A percentile compares a stretch with the other conserved stretches of the same genome.
phyloP scores from a whole-genome alignment of 73 alveolate genomes.

The Breviolum minutum region DNA sequence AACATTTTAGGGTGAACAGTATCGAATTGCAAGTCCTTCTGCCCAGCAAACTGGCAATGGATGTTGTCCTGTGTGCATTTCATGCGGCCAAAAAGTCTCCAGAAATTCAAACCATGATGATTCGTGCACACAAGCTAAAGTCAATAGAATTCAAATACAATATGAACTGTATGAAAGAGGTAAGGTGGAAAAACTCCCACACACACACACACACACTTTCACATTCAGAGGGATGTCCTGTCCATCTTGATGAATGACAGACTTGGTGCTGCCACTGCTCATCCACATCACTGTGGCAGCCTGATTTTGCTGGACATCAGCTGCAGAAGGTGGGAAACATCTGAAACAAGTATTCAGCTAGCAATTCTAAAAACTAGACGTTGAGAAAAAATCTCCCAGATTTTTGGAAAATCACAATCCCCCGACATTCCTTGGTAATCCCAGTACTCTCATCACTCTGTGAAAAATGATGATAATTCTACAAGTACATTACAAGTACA shows the following conservation, averaged over 20 bases:
- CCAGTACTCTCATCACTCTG: no score
- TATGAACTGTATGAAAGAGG: no score
- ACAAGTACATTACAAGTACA: neutral
- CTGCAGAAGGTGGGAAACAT: neutral
- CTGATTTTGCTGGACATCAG: neutral
- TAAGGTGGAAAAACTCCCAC: no score
- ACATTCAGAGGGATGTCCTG: conserved; percentile 13
- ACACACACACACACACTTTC: no score
- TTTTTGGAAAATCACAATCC: neutral
- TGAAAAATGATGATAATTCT: no score
- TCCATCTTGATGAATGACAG: conserved; percentile 88
- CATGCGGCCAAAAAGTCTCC: neutral
- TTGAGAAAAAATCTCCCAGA: neutral
- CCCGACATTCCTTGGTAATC: neutral
- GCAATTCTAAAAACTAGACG: neutral
- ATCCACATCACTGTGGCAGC: conserved; percentile 92
- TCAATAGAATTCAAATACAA: no score
- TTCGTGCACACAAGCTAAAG: no score
- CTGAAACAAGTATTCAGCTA: neutral
- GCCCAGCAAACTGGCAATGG: conserved; percentile 93
- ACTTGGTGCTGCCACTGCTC: conserved; percentile 95
- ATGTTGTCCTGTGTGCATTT: conserved; percentile 48
- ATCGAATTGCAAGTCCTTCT: conserved; percentile 10
- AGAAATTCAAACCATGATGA: no score
- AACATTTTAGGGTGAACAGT: no score